Percentiles rank a stretch among this genome's conserved stretches.
These are phyloP conservation scores for Alternaria metachromatica DNA, from an alignment of 2,329 filamentous ascomycete genomes.

Conservation along the genomic window DNA sequence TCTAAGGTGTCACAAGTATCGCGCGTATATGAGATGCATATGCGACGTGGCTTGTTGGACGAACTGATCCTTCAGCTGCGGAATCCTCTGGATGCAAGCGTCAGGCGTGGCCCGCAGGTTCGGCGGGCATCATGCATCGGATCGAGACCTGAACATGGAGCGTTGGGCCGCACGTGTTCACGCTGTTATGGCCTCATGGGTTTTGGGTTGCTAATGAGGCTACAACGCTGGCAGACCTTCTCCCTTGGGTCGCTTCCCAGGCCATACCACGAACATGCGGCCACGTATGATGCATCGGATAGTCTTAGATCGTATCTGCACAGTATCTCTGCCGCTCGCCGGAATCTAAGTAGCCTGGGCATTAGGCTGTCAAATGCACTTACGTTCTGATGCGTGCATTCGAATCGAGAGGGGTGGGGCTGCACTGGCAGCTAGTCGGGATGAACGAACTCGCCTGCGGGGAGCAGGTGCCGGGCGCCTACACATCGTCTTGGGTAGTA, in stretches of 20 bases:
- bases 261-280: not conserved
- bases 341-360: not conserved
- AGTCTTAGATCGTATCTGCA: not conserved
- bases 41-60: not conserved
- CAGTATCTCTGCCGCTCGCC: not conserved
- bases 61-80: not conserved
- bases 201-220: not conserved
- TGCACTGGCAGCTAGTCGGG: conserved; percentile 1
- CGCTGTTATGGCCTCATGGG: not conserved
- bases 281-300: not conserved
- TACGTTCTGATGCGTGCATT: not conserved
- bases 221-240: not conserved
- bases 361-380: not conserved
- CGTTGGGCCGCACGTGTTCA: not conserved
- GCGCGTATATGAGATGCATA: conserved; percentile 1
- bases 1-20: not conserved
- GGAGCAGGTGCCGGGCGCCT: conserved; percentile 7
- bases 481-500: not conserved
- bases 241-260: not conserved
- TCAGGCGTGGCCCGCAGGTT: not conserved
- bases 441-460: conserved; percentile 3
- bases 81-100: not conserved
- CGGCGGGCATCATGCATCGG: not conserved
- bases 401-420: conserved; percentile 5
- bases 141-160: not conserved